These are phyloP conservation scores for Leccinum pellstonianum DNA, from an alignment of 768 basidiomycete species.

Conservation along the genomic window DNA sequence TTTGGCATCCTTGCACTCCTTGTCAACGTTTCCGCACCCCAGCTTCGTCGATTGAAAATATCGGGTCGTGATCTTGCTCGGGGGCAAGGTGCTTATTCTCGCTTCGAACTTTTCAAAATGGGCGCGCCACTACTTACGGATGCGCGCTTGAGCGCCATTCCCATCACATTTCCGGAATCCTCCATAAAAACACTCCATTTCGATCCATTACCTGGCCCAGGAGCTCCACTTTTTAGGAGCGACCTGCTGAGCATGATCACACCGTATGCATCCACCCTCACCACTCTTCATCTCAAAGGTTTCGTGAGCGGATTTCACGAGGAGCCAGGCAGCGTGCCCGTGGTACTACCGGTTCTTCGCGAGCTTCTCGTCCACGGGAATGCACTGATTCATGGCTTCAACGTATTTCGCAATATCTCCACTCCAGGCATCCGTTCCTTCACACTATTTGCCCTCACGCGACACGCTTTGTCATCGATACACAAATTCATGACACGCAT, in stretches of 20 bases:
- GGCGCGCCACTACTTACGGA: slow-evolving; percentile 34
- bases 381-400: slow-evolving; percentile 34
- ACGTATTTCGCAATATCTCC: slow-evolving; percentile 36
- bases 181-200: slow-evolving; percentile 34
- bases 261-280: slow-evolving; percentile 28
- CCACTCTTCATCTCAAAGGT: slow-evolving; percentile 32
- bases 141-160: slow-evolving; percentile 33
- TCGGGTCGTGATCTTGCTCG: slow-evolving; percentile 25
- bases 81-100: slow-evolving; percentile 29
- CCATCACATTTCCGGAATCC: slow-evolving; percentile 31
- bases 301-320: slow-evolving; percentile 34
- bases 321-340: slow-evolving; percentile 32
- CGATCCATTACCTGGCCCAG: slow-evolving; percentile 34
- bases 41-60: slow-evolving; percentile 30
- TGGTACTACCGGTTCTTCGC: slow-evolving; percentile 30
- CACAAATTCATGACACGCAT: slow-evolving; percentile 37
- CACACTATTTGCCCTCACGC: slow-evolving; percentile 27
- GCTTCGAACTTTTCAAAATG: slow-evolving; percentile 31
- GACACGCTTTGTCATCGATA: slow-evolving; percentile 31
- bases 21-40: slow-evolving; percentile 23
- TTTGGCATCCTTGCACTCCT: slow-evolving; percentile 25
- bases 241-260: slow-evolving; percentile 31
- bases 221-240: slow-evolving; percentile 27
- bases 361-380: slow-evolving; percentile 33
- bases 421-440: slow-evolving; percentile 28